phyloP scores from a whole-genome alignment of 305 asterid species.

The Caryopteris hybrid region DNA sequence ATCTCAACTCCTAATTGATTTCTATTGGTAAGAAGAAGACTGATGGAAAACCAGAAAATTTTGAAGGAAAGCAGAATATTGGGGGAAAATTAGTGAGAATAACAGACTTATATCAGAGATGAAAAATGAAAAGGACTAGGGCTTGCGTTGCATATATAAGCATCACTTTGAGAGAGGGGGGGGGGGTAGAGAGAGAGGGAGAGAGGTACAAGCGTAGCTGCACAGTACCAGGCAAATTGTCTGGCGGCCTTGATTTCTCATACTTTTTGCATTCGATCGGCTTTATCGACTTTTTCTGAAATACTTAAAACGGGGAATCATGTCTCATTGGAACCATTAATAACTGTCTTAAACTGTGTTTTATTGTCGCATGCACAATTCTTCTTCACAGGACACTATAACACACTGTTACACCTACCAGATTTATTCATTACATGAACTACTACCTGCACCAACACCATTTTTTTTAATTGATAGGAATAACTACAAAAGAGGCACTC shows the following conservation, averaged over 20 bases:
- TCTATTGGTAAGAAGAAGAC: too few relatives aligned
- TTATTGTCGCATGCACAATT: not conserved
- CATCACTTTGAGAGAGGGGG: not conserved
- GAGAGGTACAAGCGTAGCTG: conserved; percentile 16
- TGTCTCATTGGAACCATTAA: not conserved
- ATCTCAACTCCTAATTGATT: too few relatives aligned
- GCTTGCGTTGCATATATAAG: conserved; percentile 11
- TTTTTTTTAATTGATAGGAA: too few relatives aligned
- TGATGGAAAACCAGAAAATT: too few relatives aligned
- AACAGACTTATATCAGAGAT: not conserved
- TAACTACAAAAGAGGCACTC: too few relatives aligned
- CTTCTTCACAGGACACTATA: too few relatives aligned
- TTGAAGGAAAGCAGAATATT: not conserved
- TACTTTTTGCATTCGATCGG: conserved; percentile 20
- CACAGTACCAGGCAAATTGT: conserved; percentile 27
- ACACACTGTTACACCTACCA: too few relatives aligned
- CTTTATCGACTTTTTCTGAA: conserved; percentile 2
- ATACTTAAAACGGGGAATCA: not conserved
- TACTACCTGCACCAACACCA: too few relatives aligned
- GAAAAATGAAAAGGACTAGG: not conserved
- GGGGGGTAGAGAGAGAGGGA: conserved; percentile 11
- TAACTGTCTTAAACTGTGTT: not conserved
- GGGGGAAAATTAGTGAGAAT: not conserved
- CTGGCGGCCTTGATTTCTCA: conserved; percentile 38
- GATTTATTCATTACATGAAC: too few relatives aligned